Evolutionary conservation across 1,139 yeast genomes (phyloP).

Genomic region (Ogataea hybrid): DNA sequence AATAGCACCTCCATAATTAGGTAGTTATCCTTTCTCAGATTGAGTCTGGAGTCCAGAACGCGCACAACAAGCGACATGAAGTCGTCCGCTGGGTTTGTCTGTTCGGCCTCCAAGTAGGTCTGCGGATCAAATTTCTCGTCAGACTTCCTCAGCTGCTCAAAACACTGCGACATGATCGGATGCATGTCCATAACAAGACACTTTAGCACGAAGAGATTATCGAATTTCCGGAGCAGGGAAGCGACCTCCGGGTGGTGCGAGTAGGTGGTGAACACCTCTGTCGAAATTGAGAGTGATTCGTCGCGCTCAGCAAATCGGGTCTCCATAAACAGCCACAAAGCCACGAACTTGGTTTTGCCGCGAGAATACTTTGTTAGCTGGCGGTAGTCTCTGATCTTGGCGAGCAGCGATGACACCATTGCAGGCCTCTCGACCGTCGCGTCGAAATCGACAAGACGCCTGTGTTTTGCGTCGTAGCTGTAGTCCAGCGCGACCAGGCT

Average conservation of each 20-base stretch:
- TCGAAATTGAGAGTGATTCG: conserved; percentile 1
- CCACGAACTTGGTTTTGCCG: conserved; percentile 16
- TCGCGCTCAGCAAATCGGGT: conserved; percentile 10
- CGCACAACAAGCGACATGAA: conserved; percentile 7
- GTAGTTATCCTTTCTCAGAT: conserved; percentile 9
- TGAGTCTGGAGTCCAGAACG: conserved; percentile 7
- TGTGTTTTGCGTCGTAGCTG: conserved; percentile 2
- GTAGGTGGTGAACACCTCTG: conserved; percentile 14
- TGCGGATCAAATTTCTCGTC: neutral
- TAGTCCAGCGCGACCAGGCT: conserved; percentile 10
- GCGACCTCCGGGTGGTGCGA: conserved; percentile 1
- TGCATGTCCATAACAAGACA: conserved; percentile 14
- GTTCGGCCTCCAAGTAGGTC: neutral
- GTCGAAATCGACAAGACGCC: neutral
- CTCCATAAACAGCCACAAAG: conserved; percentile 14
- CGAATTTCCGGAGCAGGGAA: conserved; percentile 7
- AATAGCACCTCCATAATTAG: conserved; percentile 7
- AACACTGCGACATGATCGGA: conserved; percentile 10
- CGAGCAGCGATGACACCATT: conserved; percentile 1
- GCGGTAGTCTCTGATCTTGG: conserved; percentile 11
- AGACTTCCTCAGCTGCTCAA: neutral
- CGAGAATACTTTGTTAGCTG: conserved; percentile 7
- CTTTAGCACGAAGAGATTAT: conserved; percentile 13
- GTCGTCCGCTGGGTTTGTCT: neutral
- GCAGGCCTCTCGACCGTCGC: neutral